Percentiles rank a stretch among this genome's conserved stretches.
phyloP scores from a whole-genome alignment of 805 yeast species.

The Zygotorulaspora sp. region DNA sequence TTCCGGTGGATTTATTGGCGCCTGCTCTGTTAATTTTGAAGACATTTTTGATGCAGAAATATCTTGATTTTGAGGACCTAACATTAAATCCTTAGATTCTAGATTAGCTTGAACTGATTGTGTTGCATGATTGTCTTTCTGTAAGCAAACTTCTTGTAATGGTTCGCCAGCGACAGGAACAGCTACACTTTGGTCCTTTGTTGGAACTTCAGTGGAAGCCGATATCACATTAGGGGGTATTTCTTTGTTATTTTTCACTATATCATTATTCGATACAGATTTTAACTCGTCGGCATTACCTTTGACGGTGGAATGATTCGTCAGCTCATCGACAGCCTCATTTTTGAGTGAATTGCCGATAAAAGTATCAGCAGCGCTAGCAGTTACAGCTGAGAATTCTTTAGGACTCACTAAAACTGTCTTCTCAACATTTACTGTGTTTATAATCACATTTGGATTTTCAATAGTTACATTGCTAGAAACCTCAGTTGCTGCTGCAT shows the following conservation, averaged over 20 bases:
- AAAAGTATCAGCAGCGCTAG: slow-evolving; percentile 10
- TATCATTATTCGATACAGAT: neutral
- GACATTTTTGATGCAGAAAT: neutral
- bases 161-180: neutral
- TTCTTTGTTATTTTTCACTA: neutral
- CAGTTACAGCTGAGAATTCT: slow-evolving; percentile 9
- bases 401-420: neutral
- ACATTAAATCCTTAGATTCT: neutral
- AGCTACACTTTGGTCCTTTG: neutral
- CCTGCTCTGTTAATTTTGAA: neutral
- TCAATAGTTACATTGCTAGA: too few species aligned
- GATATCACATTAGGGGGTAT: neutral
- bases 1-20: neutral
- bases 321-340: slow-evolving; percentile 1
- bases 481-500: neutral
- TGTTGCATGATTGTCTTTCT: neutral
- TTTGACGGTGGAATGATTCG: neutral
- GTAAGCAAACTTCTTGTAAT: neutral
- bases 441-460: too few species aligned
- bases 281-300: neutral
- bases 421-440: neutral
- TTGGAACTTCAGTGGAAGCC: neutral
- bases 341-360: slow-evolving; percentile 6
- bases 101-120: neutral
- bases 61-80: neutral